Evolutionary conservation across 495 filamentous ascomycete genomes (phyloP).

Genomic region (Hyaloscypha hepaticicola): DNA sequence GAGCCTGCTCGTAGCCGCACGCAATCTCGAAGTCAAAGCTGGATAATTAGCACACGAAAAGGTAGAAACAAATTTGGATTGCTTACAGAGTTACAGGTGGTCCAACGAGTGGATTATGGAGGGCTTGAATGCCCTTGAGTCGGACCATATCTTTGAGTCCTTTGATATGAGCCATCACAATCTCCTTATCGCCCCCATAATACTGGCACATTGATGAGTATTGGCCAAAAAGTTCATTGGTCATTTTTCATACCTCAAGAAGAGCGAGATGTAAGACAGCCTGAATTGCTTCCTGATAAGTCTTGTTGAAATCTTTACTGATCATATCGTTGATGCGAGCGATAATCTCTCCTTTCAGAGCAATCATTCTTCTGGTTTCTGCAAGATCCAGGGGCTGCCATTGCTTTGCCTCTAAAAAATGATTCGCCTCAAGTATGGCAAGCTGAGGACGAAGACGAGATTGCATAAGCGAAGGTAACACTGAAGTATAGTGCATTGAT

Average conservation of each 20-base stretch:
- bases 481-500: neutral
- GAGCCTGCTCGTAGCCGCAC: neutral
- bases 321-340: neutral
- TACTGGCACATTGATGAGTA: neutral
- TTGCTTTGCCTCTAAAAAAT: neutral
- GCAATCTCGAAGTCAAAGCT: slow-evolving; percentile 2
- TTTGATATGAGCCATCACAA: neutral
- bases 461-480: neutral
- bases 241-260: neutral
- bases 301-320: neutral
- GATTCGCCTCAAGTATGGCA: neutral
- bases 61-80: neutral
- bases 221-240: neutral
- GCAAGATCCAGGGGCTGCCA: neutral
- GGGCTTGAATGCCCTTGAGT: neutral
- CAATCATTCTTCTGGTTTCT: neutral
- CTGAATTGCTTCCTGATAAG: slow-evolving; percentile 1
- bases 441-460: neutral
- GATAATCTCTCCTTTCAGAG: neutral
- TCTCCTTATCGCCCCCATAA: neutral
- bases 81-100: neutral
- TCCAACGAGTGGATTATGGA: neutral
- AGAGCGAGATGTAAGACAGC: slow-evolving; percentile 3
- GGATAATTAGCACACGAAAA: neutral
- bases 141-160: neutral